Evolutionary conservation across 2,329 filamentous ascomycete species (phyloP), one percentile per base, ranked within the genome.

Genomic region (Elsinoe arachidis): DNA sequence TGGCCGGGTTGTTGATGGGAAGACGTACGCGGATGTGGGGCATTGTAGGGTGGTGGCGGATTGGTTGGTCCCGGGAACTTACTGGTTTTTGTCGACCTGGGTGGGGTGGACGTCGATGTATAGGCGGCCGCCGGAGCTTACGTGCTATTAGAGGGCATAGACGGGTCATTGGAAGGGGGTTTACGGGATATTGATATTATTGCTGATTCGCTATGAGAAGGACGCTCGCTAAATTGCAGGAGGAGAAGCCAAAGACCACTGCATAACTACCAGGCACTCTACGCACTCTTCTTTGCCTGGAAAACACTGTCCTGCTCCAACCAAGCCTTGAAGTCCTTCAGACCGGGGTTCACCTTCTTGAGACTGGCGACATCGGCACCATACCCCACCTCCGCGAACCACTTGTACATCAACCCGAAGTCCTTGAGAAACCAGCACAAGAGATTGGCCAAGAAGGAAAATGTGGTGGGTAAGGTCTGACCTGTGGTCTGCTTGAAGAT

Each of bases 321-420:
- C 75, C 77, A 81, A 5, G 66, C 69, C 60, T 71, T 72, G 58
- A 80, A 78, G 55, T 75, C 69, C 64, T 74, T 73, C 65, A 80
- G 62, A 38, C 39, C 30, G 12, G 53, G 52, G 44, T 59, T 43
- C 11, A 56, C 37, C 21, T 59, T 59, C 43, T 30, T 59, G 11
- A 41, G 35, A 11, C 30, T 37, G 12, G 33, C 26, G 1, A 59
- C 12, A 30, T 59, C 53, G 5, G 57, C 57, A 10, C 26, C 52
- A 15, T 44, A 59, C 5, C 57, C 57, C 9, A 37, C 35, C 23
- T 33, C 38, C 21, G 44, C 47, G 44, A 59, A 59, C 57, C 57
- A 59, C 34, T 46, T 44, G 39, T 56, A 49, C 57, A 59, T 59
- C 3, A 39, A 35, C 7, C 44, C 44, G 23, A 59, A 26, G 26